Evolutionary conservation across 2,329 filamentous ascomycete genomes (phyloP), one percentile per base, ranked within the genome.

Genomic region (Aspergillus melleus): DNA sequence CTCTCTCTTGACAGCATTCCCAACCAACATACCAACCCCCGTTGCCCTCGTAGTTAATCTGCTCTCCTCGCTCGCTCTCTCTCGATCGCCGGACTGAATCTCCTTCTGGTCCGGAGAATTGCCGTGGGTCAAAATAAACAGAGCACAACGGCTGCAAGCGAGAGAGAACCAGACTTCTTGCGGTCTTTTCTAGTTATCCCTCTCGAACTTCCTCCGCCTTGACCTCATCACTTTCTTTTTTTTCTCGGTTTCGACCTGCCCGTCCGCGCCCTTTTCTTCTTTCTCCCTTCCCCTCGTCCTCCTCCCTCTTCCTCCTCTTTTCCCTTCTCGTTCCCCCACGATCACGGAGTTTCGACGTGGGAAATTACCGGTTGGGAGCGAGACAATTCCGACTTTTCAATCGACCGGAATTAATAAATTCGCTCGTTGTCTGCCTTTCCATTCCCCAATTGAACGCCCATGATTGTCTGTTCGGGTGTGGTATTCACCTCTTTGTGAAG

Each of bases 41-140:
- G 36, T 42, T 42, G 36, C 36, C 6, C 36, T 42, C 26, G 26
- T 29, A 29, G 26, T 29, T 29, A 29, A 29, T 29, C 26, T 29
- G 26, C 6, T 29, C 30, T 42, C 39, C 47, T 26, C 46, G 22
- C 49, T 50, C 54, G 46, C n/a, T 20, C 54, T 58, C 46, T 49
- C 54, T 24, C 24, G 24, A 24, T 24, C 24, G 24, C 24, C 24
- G 24, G 24, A 24, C 36, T 29, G 26, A 29, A 29, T 42, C 14
- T 36, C 58, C 26, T 32, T 30, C 53, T 53, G 11, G 50, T 20
- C 44, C 44, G 44, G 44, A 14, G 44, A 47, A 47, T 47, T 47
- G 19, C 62, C 65, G 70, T 69, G 70, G 68, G 66, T 70, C 73
- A 73, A 72, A 75, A 75, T 72, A 75, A 74, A 73, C 65, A 68